Evolutionary conservation across 2,329 filamentous ascomycete species (phyloP).

Genomic region (Fusarium nelsonii): DNA sequence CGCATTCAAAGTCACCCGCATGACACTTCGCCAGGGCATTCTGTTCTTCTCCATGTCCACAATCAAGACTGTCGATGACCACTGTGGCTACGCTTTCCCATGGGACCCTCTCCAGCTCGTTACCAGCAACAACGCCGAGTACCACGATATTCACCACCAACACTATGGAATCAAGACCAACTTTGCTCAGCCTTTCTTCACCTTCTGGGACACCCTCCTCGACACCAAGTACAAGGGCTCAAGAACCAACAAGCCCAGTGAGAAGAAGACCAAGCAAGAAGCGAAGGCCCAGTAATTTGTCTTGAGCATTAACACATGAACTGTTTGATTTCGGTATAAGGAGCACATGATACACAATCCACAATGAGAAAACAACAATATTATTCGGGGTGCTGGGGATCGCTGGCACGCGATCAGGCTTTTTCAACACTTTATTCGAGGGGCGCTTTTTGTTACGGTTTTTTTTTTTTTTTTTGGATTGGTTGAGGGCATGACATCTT

Average conservation of each 20-base stretch:
- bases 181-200: slow-evolving; percentile 93
- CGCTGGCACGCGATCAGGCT: slow-evolving; percentile 37
- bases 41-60: slow-evolving; percentile 90
- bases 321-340: slow-evolving; percentile 39
- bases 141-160: slow-evolving; percentile 98
- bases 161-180: slow-evolving; percentile 99
- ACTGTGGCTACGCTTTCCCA: slow-evolving; percentile 95
- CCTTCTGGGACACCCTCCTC: slow-evolving; percentile 88
- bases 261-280: slow-evolving; percentile 41
- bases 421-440: slow-evolving; percentile 20
- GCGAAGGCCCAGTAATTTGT: slow-evolving; percentile 26
- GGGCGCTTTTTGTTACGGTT: slow-evolving; percentile 32
- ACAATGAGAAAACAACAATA: slow-evolving; percentile 30
- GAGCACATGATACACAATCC: slow-evolving; percentile 36
- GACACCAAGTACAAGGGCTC: slow-evolving; percentile 86
- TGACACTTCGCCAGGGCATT: slow-evolving; percentile 90
- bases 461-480: slow-evolving; percentile 18
- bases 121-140: slow-evolving; percentile 94
- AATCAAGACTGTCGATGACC: slow-evolving; percentile 97
- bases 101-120: slow-evolving; percentile 94
- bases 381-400: slow-evolving; percentile 22
- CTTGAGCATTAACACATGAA: slow-evolving; percentile 42
- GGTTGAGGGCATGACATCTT: slow-evolving; percentile 35
- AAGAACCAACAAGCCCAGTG: slow-evolving; percentile 56
- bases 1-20: slow-evolving; percentile 82